Evolutionary conservation across 2,329 filamentous ascomycete species (phyloP).

Genomic region (Exophiala oligosperma): DNA sequence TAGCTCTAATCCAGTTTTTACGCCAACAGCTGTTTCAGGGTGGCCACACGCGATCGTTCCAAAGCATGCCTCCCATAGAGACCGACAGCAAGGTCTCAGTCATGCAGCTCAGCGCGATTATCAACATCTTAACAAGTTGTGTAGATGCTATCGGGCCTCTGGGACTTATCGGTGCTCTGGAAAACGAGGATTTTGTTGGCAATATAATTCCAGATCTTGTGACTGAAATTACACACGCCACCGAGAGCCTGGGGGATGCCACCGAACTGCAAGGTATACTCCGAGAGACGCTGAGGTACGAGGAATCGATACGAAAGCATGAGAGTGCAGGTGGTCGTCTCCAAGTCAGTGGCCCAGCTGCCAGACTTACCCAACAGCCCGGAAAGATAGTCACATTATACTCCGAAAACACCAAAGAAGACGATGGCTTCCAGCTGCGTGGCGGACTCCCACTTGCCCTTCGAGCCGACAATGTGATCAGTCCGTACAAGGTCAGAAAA

Average conservation of each 20-base stretch:
- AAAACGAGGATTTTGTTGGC: constrained; percentile 42
- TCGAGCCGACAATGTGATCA: constrained; percentile 53
- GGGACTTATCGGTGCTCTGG: constrained; percentile 37
- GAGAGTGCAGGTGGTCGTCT: constrained; percentile 10
- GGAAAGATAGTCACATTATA: constrained; percentile 29
- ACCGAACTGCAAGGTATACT: constrained; percentile 49
- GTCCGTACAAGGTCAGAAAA: constrained; percentile 53
- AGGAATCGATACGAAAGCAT: constrained; percentile 31
- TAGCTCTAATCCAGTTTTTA: constrained; percentile 32
- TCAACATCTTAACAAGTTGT: constrained; percentile 44
- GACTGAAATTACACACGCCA: constrained; percentile 48
- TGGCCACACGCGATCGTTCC: constrained; percentile 26
- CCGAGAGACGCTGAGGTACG: constrained; percentile 46
- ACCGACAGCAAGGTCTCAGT: background rate
- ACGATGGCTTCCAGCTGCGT: constrained; percentile 10
- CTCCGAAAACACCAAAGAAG: constrained; percentile 20
- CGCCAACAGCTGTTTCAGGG: constrained; percentile 30
- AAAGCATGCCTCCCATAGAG: constrained; percentile 3
- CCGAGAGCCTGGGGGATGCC: constrained; percentile 49
- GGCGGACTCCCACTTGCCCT: constrained; percentile 57
- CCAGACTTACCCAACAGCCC: constrained; percentile 3
- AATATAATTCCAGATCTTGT: constrained; percentile 45
- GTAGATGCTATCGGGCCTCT: constrained; percentile 50
- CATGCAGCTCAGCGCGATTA: constrained; percentile 38
- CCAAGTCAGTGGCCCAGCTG: background rate